phyloP scores from a whole-genome alignment of 2,329 filamentous ascomycete genomes.

The Beauveria medogensis region DNA sequence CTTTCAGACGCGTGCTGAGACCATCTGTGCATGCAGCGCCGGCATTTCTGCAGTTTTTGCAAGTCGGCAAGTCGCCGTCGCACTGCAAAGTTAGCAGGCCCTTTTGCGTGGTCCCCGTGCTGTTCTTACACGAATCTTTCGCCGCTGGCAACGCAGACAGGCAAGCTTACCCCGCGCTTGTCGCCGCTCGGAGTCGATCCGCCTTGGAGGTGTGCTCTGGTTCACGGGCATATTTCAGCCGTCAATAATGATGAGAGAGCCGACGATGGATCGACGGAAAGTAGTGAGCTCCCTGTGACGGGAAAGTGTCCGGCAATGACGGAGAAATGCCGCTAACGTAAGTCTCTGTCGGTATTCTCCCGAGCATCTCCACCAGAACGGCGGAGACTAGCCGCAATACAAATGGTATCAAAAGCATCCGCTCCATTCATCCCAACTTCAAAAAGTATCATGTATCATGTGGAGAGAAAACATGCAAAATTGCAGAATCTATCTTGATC shows the following conservation, averaged over 20 bases:
- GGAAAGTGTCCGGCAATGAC: background rate
- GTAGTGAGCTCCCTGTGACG: background rate
- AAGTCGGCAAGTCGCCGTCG: slow-evolving; percentile 33
- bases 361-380: background rate
- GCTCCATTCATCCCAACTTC: background rate
- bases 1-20: slow-evolving; percentile 30
- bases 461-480: too few species aligned
- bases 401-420: background rate
- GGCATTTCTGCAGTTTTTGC: slow-evolving; percentile 35
- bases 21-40: slow-evolving; percentile 34
- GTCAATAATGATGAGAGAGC: background rate
- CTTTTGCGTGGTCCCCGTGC: background rate
- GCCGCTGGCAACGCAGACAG: slow-evolving; percentile 34
- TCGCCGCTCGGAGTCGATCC: slow-evolving; percentile 16
- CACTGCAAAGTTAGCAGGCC: slow-evolving; percentile 26
- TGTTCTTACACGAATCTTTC: slow-evolving; percentile 38
- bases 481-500: background rate
- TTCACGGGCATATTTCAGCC: background rate
- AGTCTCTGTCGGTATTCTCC: background rate
- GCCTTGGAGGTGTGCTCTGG: slow-evolving; percentile 1
- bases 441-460: background rate
- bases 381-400: slow-evolving; percentile 7
- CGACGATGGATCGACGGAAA: background rate
- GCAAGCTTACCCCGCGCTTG: slow-evolving; percentile 23
- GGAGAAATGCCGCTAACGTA: background rate